Evolutionary conservation across 176 grass and related monocot species (phyloP), one percentile per base, ranked within the genome.

Genomic region (Thalia dealbata): DNA sequence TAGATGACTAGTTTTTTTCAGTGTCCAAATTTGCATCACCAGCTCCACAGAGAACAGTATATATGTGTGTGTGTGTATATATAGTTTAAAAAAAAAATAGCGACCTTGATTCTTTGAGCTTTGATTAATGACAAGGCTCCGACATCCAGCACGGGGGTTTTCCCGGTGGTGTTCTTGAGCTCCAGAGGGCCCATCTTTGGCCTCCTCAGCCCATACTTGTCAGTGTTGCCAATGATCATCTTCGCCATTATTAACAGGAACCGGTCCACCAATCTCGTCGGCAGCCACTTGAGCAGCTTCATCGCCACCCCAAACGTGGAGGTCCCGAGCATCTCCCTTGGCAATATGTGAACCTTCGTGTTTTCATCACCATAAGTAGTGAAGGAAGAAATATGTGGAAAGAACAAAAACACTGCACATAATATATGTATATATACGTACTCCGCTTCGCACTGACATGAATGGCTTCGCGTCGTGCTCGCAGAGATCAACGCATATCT

Each of bases 401-500:
- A 35, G 48, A 26, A 52, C 23, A 35, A 29, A 72, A 63, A 30
- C 48, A 32, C 15, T n/a, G 13, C 64, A 9, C 14, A 27, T 7
- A 65, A 3, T n/a, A n/a, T 24, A 44, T 32, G 27, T 12, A 43
- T 11, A 71, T 38, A 52, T 14, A 70, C 75, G 85, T 76, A 99
- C 95, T 76, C 89, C 90, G 72, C 84, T 99, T 58, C 95, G 82
- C 52, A 99, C 87, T 1, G 95, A 99, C 95, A 99, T 74, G 85
- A 99, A 91, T 7, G 95, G 95, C 70, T 58, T 74, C 50, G 95
- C 90, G 67, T 90, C 95, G 43, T 86, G 85, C 68, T 91, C 95
- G 15, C 76, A 87, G 72, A 99, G 68, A 62, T 99, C 95, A 72
- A 99, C 74, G 69, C 87, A 99, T 67, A 93, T 99, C 74, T 99